A percentile compares a stretch with the other conserved stretches of the same genome.
phyloP scores from a whole-genome alignment of 345 rosid genomes.

The Lepidium didymum region DNA sequence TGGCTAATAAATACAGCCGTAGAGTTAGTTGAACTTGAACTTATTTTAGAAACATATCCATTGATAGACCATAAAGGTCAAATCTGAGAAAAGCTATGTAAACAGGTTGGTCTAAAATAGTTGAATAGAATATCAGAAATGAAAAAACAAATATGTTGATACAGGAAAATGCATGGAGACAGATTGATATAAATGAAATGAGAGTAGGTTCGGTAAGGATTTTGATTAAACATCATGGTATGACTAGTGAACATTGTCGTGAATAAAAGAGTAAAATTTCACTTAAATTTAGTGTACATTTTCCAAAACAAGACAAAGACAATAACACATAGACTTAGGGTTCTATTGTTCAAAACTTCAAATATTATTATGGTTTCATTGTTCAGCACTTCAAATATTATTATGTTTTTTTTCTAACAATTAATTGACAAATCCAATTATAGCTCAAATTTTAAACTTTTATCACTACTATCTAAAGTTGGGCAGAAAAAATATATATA shows the following conservation, averaged over 20 bases:
- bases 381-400: too few relatives aligned
- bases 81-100: slow-evolving; percentile 8
- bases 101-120: neutral
- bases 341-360: neutral
- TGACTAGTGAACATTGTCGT: slow-evolving; percentile 18
- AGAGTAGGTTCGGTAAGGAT: neutral
- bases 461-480: too few relatives aligned
- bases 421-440: too few relatives aligned
- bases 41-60: neutral
- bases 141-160: neutral
- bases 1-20: neutral
- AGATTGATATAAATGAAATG: neutral
- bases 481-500: too few relatives aligned
- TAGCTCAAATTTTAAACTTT: too few relatives aligned
- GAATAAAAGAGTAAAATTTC: neutral
- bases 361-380: too few relatives aligned
- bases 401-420: too few relatives aligned
- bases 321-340: neutral
- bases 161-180: neutral
- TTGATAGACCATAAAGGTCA: neutral
- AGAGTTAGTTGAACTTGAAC: slow-evolving; percentile 3
- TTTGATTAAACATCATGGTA: slow-evolving; percentile 6
- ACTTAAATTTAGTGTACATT: neutral
- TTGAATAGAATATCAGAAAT: neutral
- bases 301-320: slow-evolving; percentile 8